Base-by-base conservation (phyloP, 169 alveolate genomes). In the Miamiensis avidus region DNA sequence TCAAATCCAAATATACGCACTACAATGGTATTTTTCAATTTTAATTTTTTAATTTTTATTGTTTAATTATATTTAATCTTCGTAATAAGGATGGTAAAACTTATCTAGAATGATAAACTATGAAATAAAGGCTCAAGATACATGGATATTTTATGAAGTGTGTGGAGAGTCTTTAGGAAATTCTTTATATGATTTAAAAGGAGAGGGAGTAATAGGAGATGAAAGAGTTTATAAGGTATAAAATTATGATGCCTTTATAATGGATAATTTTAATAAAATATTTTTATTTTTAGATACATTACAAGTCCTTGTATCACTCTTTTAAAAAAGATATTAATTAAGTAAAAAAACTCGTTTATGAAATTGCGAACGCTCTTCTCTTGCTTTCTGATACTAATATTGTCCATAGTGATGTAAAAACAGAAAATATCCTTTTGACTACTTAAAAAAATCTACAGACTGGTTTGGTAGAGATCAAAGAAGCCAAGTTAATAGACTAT, bases 141-240 rank as follows among this genome's bases (percentile, higher is more conserved):
- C 89, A 25, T 85, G 89, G 89, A 79, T 85, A 20, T 85, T 78
- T 74, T 85, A 85, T 34, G 89, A 85, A 31, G 49, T 85, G 0
- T 85, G 89, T 79, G 89, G 89, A 0, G 86, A 78, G 1, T 78
- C 86, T 74, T 75, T 85, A 25, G 89, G 89, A 34, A 85, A 81
- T 31, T 74, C 76, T 31, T 75, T 85, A 4, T 85, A 85, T 78
- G 89, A 85, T 72, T 65, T 85, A 25, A 73, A 79, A 49, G 89
- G 89, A 72, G 85, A 85, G 64, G 78, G 76, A 25, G 34, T 33
- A 1, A 77, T 64, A 30, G 82, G 82, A 25, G 82, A 77, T 32
- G 82, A 77, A 69, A 77, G 82, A 33, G 82, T 77, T 1, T 77
- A 77, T 77, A 31, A 69, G 33, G 82, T 77, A 77, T 32, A 31